Evolutionary conservation across 176 grass and related monocot species (phyloP).

Genomic region (Oryza glumipatula): DNA sequence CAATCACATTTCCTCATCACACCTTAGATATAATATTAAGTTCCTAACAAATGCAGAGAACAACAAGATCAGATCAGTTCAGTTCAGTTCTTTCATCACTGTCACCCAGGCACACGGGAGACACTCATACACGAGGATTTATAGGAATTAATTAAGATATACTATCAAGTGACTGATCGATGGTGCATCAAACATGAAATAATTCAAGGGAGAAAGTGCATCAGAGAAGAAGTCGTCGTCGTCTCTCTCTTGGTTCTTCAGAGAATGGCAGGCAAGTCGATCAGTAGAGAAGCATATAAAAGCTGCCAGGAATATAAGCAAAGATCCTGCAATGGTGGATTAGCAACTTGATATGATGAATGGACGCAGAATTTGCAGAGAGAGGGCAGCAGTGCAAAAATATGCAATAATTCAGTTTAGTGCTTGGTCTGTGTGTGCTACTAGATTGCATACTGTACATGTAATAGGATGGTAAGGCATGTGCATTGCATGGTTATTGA

Average conservation of each 20-base stretch:
- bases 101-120: slow-evolving; percentile 30
- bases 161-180: neutral
- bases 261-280: slow-evolving; percentile 10
- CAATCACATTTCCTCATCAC: neutral
- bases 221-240: slow-evolving; percentile 20
- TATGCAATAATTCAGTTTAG: neutral
- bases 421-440: neutral
- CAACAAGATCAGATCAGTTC: neutral
- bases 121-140: neutral
- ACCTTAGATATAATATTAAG: slow-evolving; percentile 28
- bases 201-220: slow-evolving; percentile 45
- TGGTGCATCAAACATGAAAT: slow-evolving; percentile 38
- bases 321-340: slow-evolving; percentile 32
- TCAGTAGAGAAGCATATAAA: slow-evolving; percentile 6
- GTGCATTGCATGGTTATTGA: neutral
- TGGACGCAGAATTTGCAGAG: slow-evolving; percentile 1
- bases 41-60: neutral
- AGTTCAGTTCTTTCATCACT: slow-evolving; percentile 31
- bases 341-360: slow-evolving; percentile 18
- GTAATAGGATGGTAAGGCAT: slow-evolving; percentile 29
- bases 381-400: neutral
- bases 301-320: slow-evolving; percentile 32
- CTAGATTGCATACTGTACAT: neutral
- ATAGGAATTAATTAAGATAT: slow-evolving; percentile 17
- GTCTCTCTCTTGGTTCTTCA: slow-evolving; percentile 32